These are phyloP conservation scores for Trypanosoma boissoni DNA, from an alignment of 208 protist species.

Conservation along the genomic window DNA sequence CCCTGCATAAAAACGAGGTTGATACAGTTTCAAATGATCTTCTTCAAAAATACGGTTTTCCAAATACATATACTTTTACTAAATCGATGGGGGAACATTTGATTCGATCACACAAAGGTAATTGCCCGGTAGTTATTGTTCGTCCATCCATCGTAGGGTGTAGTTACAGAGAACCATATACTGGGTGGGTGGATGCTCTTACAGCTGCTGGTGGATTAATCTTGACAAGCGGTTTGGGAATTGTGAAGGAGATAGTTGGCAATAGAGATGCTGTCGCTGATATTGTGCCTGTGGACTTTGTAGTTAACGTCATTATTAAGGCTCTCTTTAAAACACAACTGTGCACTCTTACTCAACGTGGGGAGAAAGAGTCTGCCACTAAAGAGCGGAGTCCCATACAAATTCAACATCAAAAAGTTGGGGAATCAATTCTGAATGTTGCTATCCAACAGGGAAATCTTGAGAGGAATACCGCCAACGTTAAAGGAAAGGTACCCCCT, in stretches of 20 bases:
- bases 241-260: constrained; percentile 61
- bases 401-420: constrained; percentile 1
- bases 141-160: constrained; percentile 88
- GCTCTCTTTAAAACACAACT: constrained; percentile 72
- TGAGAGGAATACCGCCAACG: not conserved
- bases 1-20: constrained; percentile 54
- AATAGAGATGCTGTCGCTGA: constrained; percentile 47
- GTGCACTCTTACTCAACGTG: constrained; percentile 23
- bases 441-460: not conserved
- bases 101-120: constrained; percentile 44
- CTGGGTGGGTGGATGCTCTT: constrained; percentile 84
- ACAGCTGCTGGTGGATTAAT: constrained; percentile 76
- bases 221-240: constrained; percentile 61
- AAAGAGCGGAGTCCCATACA: not conserved
- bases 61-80: constrained; percentile 91
- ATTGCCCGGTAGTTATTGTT: constrained; percentile 67
- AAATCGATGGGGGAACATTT: constrained; percentile 85
- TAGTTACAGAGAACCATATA: constrained; percentile 67
- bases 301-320: constrained; percentile 79
- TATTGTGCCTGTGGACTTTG: constrained; percentile 85
- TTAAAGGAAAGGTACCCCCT: not conserved
- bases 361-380: not conserved
- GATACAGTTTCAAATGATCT: constrained; percentile 25
- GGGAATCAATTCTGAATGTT: not conserved
- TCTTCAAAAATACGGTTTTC: constrained; percentile 68